Conservation (phyloP, 352 stramenopile genomes). For the Phytopythium delawarense region DNA sequence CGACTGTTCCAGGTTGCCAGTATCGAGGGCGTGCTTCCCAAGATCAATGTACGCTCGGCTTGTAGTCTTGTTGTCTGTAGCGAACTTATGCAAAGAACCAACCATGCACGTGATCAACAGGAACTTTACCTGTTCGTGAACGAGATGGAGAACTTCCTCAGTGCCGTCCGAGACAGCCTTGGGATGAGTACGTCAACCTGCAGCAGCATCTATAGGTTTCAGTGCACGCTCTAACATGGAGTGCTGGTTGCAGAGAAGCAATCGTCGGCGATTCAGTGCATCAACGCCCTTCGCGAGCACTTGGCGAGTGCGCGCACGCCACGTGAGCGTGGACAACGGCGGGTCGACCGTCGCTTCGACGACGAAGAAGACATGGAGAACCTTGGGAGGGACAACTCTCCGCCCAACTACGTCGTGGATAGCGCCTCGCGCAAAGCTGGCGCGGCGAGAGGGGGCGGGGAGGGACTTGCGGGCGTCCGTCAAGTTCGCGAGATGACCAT, state of each 20-base stretch:
- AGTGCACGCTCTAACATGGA: background rate
- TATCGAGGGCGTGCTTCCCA: constrained; percentile 86
- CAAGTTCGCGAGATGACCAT: constrained; percentile 76
- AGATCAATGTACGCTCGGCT: constrained; percentile 72
- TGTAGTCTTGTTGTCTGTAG: background rate
- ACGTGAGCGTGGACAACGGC: background rate
- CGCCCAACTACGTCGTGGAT: constrained; percentile 65
- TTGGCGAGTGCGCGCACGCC: constrained; percentile 16
- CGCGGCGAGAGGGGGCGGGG: constrained; percentile 6
- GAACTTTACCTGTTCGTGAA: constrained; percentile 85
- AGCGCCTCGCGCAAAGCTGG: constrained; percentile 9
- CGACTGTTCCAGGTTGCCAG: constrained; percentile 85
- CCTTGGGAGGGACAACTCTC: constrained; percentile 8
- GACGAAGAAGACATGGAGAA: constrained; percentile 16
- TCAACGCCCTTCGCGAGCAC: constrained; percentile 44
- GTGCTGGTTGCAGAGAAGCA: constrained; percentile 27
- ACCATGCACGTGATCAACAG: constrained; percentile 15
- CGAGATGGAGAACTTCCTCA: constrained; percentile 85
- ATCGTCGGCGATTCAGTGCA: constrained; percentile 37
- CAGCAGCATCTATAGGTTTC: background rate
- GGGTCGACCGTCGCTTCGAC: background rate
- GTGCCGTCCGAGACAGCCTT: constrained; percentile 49
- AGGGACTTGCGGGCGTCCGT: constrained; percentile 46
- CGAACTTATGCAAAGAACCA: background rate
- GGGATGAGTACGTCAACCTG: constrained; percentile 51